Evolutionary conservation across 169 alveolate genomes (phyloP).

Genomic region (Cryptosporidium ryanae): DNA sequence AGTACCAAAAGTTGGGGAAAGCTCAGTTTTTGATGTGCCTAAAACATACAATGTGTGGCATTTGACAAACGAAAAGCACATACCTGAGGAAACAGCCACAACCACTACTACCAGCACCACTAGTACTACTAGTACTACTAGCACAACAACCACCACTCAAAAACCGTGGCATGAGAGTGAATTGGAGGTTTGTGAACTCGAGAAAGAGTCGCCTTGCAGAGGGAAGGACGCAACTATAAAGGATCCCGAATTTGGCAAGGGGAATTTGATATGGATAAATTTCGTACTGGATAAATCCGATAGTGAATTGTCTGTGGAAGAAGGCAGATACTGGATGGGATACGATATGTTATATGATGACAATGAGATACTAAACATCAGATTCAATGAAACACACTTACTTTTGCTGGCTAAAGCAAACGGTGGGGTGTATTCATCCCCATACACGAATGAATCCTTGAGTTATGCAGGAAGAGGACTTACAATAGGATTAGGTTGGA

Average conservation of each 20-base stretch:
- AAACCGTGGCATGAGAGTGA: conserved; percentile 42
- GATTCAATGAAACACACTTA: conserved; percentile 16
- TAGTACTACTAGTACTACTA: conserved; percentile 46
- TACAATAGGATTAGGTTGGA: conserved; percentile 51
- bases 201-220: conserved; percentile 25
- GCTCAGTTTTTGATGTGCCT: neutral
- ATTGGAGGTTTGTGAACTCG: conserved; percentile 21
- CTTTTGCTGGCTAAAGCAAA: neutral
- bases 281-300: neutral
- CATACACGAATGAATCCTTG: conserved; percentile 22
- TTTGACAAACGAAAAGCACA: conserved; percentile 6
- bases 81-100: conserved; percentile 24
- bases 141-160: neutral
- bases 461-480: neutral
- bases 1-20: conserved; percentile 12
- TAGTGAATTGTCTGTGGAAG: neutral
- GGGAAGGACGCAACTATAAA: conserved; percentile 14
- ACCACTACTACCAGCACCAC: conserved; percentile 22
- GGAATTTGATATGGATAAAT: conserved; percentile 34
- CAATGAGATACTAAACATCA: neutral
- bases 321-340: conserved; percentile 22
- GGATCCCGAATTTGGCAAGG: conserved; percentile 13
- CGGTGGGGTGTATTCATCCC: conserved; percentile 10
- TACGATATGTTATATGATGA: conserved; percentile 8
- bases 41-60: conserved; percentile 31